These are phyloP conservation scores for Fusarium globosum DNA, from an alignment of 2,329 filamentous ascomycete species.

Conservation along the genomic window DNA sequence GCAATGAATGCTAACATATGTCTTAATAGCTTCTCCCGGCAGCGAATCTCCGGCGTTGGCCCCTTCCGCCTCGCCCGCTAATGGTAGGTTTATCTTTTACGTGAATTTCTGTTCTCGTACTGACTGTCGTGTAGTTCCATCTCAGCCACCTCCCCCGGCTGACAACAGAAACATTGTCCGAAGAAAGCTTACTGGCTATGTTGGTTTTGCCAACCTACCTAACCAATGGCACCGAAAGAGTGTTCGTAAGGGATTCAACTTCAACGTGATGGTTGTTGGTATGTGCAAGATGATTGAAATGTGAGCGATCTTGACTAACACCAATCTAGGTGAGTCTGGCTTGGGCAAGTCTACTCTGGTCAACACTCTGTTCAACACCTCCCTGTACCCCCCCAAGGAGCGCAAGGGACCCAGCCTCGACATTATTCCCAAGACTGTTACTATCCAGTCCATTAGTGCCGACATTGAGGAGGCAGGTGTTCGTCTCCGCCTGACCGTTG, in stretches of 20 bases:
- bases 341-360: slow-evolving; percentile 99
- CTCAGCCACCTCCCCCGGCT: slow-evolving; percentile 57
- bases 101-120: background rate
- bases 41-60: slow-evolving; percentile 57
- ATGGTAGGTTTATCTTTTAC: slow-evolving; percentile 49
- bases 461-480: slow-evolving; percentile 99
- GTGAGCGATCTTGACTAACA: background rate
- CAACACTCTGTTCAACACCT: slow-evolving; percentile 99
- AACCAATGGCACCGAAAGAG: slow-evolving; percentile 99
- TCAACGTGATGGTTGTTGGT: slow-evolving; percentile 99
- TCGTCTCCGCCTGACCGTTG: slow-evolving; percentile 93
- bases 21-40: slow-evolving; percentile 58
- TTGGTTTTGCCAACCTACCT: slow-evolving; percentile 97
- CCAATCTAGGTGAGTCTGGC: slow-evolving; percentile 87
- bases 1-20: slow-evolving; percentile 50
- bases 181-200: slow-evolving; percentile 97
- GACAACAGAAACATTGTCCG: slow-evolving; percentile 96
- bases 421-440: slow-evolving; percentile 97
- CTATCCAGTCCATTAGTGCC: slow-evolving; percentile 93
- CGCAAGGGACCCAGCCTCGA: slow-evolving; percentile 97
- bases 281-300: slow-evolving; percentile 52
- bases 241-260: slow-evolving; percentile 99
- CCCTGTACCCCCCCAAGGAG: slow-evolving; percentile 97
- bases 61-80: slow-evolving; percentile 53
- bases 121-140: slow-evolving; percentile 44